Evolutionary conservation across 2,329 filamentous ascomycete species (phyloP), one percentile per base, ranked within the genome.

Genomic region (Pseudovirgaria hyperparasitica): DNA sequence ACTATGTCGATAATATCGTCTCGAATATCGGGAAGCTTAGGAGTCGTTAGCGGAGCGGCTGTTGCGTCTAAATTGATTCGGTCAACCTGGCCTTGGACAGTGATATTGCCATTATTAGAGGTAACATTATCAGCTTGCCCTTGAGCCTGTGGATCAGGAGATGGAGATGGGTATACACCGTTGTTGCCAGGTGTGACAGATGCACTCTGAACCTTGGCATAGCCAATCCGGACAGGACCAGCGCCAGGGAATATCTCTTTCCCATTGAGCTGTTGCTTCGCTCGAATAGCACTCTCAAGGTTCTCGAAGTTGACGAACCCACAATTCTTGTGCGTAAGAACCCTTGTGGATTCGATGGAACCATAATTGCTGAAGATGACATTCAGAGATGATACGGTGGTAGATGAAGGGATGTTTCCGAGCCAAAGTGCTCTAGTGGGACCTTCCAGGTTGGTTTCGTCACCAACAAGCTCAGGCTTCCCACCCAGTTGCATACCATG

Each of bases 211-310:
- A 90, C 87, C 59, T 98, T 98, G 19, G 90, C 90, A 55, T 92
- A 98, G 45, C 92, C 92, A 52, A 98, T 96, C 27, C 87, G 72
- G 31, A 96, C 82, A 10, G 87, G 85, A 2, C 90, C 90, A 31
- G 86, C 86, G 29, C 90, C 90, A 6, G 90, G 90, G 62, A 98
- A 98, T 34, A 98, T 94, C 54, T 98, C 90, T 56, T 93, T 94
- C 44, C 85, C 85, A 45, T 96, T 96, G 57, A 93, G 76, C 48
- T 76, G 70, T 9, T 75, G 75, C 52, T 87, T 92, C 10, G 90
- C 90, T 33, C 82, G 76, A 20, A 94, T 76, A 30, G 90, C 90
- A 49, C 84, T 92, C 38, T 96, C 86, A 16, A 90, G 60, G 32
- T 73, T 77, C 55, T 96, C 85, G 46, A 93, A 98, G 55, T 98